Conservation (phyloP, 768 basidiomycete species). For the Strobilomyces confusus region DNA sequence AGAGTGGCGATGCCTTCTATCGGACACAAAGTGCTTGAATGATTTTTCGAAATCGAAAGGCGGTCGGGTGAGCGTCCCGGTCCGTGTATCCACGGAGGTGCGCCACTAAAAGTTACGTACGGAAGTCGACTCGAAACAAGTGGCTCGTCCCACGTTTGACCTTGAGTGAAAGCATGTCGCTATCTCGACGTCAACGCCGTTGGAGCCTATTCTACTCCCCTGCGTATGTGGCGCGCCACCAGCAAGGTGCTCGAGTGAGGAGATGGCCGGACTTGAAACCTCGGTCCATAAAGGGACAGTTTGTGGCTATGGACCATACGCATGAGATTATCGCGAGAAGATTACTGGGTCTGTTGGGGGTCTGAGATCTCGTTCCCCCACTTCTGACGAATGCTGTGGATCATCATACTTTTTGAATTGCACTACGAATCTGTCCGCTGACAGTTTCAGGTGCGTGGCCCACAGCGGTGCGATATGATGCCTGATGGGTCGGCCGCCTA, state of each 20-base stretch:
- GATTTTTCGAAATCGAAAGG: not conserved
- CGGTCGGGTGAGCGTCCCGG: not conserved
- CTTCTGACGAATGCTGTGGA: conserved; percentile 9
- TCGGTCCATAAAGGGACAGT: conserved; percentile 7
- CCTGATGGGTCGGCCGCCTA: not conserved
- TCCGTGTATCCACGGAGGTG: conserved; percentile 14
- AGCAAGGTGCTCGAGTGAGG: conserved; percentile 3
- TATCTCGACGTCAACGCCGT: conserved; percentile 1
- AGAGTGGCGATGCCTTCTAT: conserved; percentile 12
- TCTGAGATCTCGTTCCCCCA: conserved; percentile 3
- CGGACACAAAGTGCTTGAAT: conserved; percentile 8
- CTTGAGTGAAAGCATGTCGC: conserved; percentile 8
- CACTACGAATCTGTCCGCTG: not conserved
- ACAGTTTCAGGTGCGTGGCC: not conserved
- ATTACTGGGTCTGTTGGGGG: not conserved
- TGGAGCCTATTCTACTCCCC: not conserved
- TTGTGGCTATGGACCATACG: not conserved
- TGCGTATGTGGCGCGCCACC: conserved; percentile 15
- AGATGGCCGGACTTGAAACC: not conserved
- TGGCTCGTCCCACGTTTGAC: not conserved
- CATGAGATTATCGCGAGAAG: conserved; percentile 1
- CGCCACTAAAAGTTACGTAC: conserved; percentile 23
- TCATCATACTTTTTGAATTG: conserved; percentile 1
- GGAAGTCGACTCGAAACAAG: conserved; percentile 5
- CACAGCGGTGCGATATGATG: not conserved